Evolutionary conservation across 202 grass and related monocot genomes (phyloP), one percentile per base, ranked within the genome.

Genomic region (Elaeis oleifera): DNA sequence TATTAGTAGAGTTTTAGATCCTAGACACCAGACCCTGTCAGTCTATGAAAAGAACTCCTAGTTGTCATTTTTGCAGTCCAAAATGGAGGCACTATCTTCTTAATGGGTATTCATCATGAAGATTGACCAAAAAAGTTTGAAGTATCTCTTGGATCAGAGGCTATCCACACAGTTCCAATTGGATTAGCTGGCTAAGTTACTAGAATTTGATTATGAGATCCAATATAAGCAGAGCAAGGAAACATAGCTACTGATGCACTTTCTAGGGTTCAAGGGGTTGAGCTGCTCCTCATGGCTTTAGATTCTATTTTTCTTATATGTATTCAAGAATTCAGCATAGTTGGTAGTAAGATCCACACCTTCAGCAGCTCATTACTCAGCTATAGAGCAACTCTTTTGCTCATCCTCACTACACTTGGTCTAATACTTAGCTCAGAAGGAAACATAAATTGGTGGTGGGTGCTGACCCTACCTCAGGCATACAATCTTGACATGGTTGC

Each of bases 81-180:
- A 69, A 56, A 13, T 69, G 65, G 50, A 53, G 24, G 15, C 65
- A 69, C 4, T 69, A 69, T 5, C 18, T 36, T 8, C 2, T 8
- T 15, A 14, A 6, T 3, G 9, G 15, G 8, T 2, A 0, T 13
- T 69, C 4, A 21, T n/a, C 2, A 69, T 69, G 0, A 16, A 8
- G 7, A 69, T 15, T 19, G 16, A 56, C 8, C 23, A 69, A 0
- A 29, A 31, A 13, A 56, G 65, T 7, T 1, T 69, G 0, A 69
- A 69, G 6, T 29, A 54, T 32, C 3, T 69, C 1, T 0, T 69
- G 1, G 48, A 69, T n/a, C 23, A 69, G 18, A 69, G 16, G 5
- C 1, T 69, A 17, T 5, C 1, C 1, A 48, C 9, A 11, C 19
- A 5, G 2, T 7, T 51, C 8, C 39, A 65, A 3, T 13, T 56